Base-by-base conservation (phyloP, 352 stramenopile species). In the Plasmopara muralis region DNA sequence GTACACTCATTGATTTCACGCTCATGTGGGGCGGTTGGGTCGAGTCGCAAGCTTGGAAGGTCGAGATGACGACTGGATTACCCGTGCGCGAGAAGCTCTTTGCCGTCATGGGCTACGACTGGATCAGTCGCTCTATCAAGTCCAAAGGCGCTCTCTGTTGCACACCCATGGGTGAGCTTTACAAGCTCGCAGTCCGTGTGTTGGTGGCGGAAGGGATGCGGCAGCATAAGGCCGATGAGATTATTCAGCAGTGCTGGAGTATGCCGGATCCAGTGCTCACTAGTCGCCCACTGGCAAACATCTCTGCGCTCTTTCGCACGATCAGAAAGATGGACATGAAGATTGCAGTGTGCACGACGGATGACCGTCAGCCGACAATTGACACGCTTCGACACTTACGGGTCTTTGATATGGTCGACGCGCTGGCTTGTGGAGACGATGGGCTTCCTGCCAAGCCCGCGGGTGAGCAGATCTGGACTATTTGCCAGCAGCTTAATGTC, bases 1-100 rank as follows among this genome's bases (percentile, higher is more conserved):
- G 84, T 56, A 95, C 84, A 52, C 79, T 95, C 46, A 93, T 95
- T 53, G 84, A 95, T 61, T 95, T 95, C 53, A 91, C 89, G 51
- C 72, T 87, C 66, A 95, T 93, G 84, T 95, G 84, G 84, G 81
- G 80, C 49, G 77, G 77, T 40, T 95, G 82, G 82, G 75, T 92
- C 51, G 82, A 93, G 59, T 87, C 75, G 5, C 81, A 93, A 46
- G 83, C 82, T 6, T 91, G 78, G 78, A 74, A 79, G 43, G 75
- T 95, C 16, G 84, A 95, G 60, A 93, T 92, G 81, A 91, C 77
- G 18, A 89, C 78, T 10, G 53, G 53, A 14, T 52, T 89, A 25
- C 80, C 80, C 4, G 78, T 93, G 38, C 80, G 83, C 29, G 78
- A 92, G 61, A 89, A 90, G 63, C 74, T 93, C 25, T 92, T 89